Evolutionary conservation across 371 early-diverging fungal genomes (phyloP).

Genomic region (Rhizomucor miehei): DNA sequence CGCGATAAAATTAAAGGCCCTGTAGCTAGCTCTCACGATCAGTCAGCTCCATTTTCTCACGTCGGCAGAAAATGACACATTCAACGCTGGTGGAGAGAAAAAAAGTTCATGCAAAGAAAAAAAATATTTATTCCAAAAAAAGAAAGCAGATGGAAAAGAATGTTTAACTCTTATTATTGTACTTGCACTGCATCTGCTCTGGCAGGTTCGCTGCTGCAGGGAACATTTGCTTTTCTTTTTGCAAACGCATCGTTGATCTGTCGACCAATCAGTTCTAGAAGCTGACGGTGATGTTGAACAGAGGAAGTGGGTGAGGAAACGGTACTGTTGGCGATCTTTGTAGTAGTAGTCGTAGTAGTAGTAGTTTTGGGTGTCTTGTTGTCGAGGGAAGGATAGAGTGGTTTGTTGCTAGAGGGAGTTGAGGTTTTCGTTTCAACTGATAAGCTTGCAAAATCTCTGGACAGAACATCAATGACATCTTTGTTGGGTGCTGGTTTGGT

Average conservation of each 20-base stretch:
- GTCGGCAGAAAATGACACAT: neutral
- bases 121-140: conserved; percentile 3
- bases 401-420: neutral
- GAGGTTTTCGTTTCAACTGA: neutral
- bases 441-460: conserved; percentile 6
- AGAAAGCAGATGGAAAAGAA: neutral
- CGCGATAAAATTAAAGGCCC: no score
- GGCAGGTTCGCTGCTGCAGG: neutral
- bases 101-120: conserved; percentile 6
- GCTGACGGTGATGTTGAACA: neutral
- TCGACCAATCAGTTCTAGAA: conserved; percentile 1
- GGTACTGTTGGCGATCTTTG: neutral
- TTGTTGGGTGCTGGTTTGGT: conserved; percentile 1
- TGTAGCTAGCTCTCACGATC: neutral
- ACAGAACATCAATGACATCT: conserved; percentile 9
- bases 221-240: neutral
- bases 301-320: neutral
- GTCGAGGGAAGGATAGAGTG: neutral
- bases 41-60: neutral
- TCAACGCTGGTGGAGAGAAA: neutral
- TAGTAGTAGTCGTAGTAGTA: neutral
- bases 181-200: neutral
- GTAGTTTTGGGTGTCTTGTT: neutral
- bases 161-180: neutral
- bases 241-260: conserved; percentile 3